Base-by-base conservation (phyloP, 2,329 filamentous ascomycete genomes). In the Juglanconis sp. region DNA sequence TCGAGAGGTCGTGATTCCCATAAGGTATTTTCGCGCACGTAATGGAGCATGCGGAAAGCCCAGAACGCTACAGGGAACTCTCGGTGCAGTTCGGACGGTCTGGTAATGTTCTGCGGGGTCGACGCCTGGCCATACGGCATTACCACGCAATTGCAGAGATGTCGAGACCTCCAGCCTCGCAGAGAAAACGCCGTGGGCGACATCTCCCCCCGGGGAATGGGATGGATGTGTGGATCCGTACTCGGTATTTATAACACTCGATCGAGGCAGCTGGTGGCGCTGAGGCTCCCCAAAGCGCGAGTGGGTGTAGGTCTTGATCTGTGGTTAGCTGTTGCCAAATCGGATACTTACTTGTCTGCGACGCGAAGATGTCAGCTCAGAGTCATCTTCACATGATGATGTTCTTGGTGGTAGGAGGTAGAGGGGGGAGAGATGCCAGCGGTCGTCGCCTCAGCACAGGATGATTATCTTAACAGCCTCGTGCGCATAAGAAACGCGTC, bases 1-100 rank as follows among this genome's bases (percentile, higher is more conserved):
- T 51, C 48, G 32, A 51, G 48, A 51, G 48, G 48, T 51, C 48
- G 48, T 51, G 48, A 51, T 51, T 24, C 48, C 48, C 48, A 51
- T 51, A 51, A 51, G 48, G 48, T 51, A 35, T 51, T 51, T 8
- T 40, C 36, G 13, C 48, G 48, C 4, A 5, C 47, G 11, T 15
- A 31, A 11, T 31, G 30, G 30, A 11, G 47, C 47, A 10, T 24
- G 24, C 11, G 3, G 9, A 31, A 51, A 51, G 48, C 5, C 31
- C 48, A 51, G 15, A 51, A 51, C 48, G 48, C 48, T 51, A 51
- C 48, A 51, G 32, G 48, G 48, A 51, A 24, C 48, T 51, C 48
- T 51, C 48, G 48, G 48, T 51, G 48, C 48, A 36, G 48, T n/a
- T 31, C 32, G 48, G 48, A 9, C 48, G n/a, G 32, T 9, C 36